Evolutionary conservation across 345 rosid genomes (phyloP).

Genomic region (Clausena lansium): DNA sequence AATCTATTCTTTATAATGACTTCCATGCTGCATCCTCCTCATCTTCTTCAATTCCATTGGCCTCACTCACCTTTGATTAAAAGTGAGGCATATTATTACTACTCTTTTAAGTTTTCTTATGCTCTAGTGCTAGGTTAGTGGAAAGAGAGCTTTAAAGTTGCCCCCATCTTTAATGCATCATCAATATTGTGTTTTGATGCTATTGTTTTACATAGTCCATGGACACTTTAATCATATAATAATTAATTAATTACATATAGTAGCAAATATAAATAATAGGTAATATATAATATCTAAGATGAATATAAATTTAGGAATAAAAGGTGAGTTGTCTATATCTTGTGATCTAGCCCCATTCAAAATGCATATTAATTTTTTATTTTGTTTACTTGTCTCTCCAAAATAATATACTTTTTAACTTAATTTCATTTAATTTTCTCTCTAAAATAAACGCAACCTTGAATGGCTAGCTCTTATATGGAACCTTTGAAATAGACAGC

Average conservation of each 20-base stretch:
- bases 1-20: neutral
- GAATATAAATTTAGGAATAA: neutral
- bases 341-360: slow-evolving; percentile 4
- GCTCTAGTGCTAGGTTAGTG: neutral
- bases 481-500: slow-evolving; percentile 18
- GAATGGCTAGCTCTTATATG: neutral
- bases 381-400: slow-evolving; percentile 13
- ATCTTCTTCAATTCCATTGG: neutral
- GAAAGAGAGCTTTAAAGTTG: neutral
- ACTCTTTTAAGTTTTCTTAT: neutral
- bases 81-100: neutral
- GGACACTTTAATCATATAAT: neutral
- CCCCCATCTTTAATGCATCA: neutral
- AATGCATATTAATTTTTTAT: neutral
- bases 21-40: slow-evolving; percentile 1
- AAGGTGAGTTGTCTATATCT: neutral
- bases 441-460: slow-evolving; percentile 2
- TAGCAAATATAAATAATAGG: neutral
- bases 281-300: neutral
- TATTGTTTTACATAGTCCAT: neutral
- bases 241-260: neutral
- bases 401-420: neutral
- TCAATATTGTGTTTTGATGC: neutral
- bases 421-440: too few species aligned
- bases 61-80: neutral